Conservation (phyloP, 169 alveolate species). For the Eimeria mitis region DNA sequence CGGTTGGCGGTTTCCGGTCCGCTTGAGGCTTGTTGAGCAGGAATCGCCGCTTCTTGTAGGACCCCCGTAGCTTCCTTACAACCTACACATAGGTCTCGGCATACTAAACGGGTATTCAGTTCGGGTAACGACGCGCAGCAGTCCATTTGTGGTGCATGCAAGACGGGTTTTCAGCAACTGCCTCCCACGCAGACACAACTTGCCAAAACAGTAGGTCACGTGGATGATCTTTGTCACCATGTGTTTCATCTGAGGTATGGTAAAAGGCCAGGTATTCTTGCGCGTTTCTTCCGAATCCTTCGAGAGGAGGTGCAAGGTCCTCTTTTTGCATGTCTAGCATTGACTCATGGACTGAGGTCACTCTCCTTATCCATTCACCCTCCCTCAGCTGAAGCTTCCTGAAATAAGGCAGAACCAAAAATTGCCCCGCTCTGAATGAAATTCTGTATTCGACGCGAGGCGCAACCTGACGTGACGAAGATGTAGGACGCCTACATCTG, state of each 20-base stretch:
- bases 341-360: slow-evolving; percentile 21
- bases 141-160: background rate
- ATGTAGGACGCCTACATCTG: background rate
- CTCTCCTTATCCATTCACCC: slow-evolving; percentile 38
- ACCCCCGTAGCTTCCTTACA: background rate
- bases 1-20: slow-evolving; percentile 5
- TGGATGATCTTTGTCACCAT: background rate
- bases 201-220: background rate
- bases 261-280: slow-evolving; percentile 47
- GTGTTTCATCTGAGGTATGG: background rate
- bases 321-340: slow-evolving; percentile 54
- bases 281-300: slow-evolving; percentile 23
- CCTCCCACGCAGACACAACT: background rate
- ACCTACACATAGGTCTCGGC: background rate
- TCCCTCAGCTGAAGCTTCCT: slow-evolving; percentile 52
- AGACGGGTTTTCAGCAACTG: background rate
- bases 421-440: background rate
- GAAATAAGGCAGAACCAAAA: background rate
- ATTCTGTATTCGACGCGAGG: background rate
- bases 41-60: background rate
- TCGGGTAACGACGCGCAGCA: background rate
- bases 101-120: background rate
- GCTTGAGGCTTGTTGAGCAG: background rate
- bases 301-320: slow-evolving; percentile 35
- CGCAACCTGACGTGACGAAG: background rate